Evolutionary conservation across 495 filamentous ascomycete species (phyloP), one percentile per base, ranked within the genome.

Genomic region (Annulohypoxylon stygium): DNA sequence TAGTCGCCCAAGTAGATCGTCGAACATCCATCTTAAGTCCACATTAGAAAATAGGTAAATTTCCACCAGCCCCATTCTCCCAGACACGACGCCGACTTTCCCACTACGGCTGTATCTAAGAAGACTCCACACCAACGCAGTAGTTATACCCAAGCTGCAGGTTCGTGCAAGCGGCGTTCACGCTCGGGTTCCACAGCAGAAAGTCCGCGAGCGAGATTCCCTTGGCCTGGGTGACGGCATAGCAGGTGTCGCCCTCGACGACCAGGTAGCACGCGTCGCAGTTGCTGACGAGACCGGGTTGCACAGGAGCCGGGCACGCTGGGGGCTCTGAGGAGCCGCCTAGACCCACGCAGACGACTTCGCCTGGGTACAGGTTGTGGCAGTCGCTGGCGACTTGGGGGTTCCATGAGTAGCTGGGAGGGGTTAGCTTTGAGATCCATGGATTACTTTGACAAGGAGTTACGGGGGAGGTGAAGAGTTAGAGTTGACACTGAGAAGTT

Each of bases 141-240:
- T 83, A 83, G 37, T 77, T 73, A 45, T 76, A 81, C 7, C 78
- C 80, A 43, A 77, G 37, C 78, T 76, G 73, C 36, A 83, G 75
- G 57, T 81, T 81, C 0, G 76, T 75, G 78, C 81, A 83, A 16
- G 58, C 55, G 37, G 61, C 37, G 36, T 78, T 48, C 23, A 82
- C 39, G 47, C 65, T 69, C 7, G 78, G 77, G 72, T 79, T 79
- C 75, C 75, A 77, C 5, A 14, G 3, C 11, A 37, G 39, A 16
- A 79, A 59, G 23, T 79, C 48, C 34, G 16, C 43, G 6, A 76
- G 20, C 53, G 73, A 26, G 55, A 78, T 70, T 43, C 47, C 45
- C 25, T 63, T 12, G 3, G 8, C 10, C 16, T 25, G 11, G 25
- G 53, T 10, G 25, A 76, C 59, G 37, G 7, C 48, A 23, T 43